These are phyloP conservation scores for Isabelozyma pseudorhagii DNA, from an alignment of 805 yeast genomes.

Conservation along the genomic window DNA sequence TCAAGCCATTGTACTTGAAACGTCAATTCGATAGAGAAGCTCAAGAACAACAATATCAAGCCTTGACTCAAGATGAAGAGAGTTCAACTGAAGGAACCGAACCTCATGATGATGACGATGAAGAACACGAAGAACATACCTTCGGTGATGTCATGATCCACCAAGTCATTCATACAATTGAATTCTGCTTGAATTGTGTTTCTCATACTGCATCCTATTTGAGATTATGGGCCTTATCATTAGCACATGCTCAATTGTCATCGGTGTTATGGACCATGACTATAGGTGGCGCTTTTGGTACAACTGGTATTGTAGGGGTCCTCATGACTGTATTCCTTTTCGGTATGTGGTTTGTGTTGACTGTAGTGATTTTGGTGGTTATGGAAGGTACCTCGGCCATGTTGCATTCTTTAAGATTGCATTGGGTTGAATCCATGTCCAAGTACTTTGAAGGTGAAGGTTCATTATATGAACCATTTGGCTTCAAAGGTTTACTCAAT, in stretches of 20 bases:
- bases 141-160: slow-evolving; percentile 73
- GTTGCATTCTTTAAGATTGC: slow-evolving; percentile 73
- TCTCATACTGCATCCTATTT: slow-evolving; percentile 78
- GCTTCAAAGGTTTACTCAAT: slow-evolving; percentile 28
- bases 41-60: slow-evolving; percentile 51
- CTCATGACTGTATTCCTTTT: slow-evolving; percentile 58
- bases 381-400: slow-evolving; percentile 88
- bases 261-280: slow-evolving; percentile 78
- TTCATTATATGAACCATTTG: slow-evolving; percentile 61
- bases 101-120: slow-evolving; percentile 27
- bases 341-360: slow-evolving; percentile 73
- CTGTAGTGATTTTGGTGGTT: slow-evolving; percentile 64
- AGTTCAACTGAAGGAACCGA: slow-evolving; percentile 18
- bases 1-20: slow-evolving; percentile 58
- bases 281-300: slow-evolving; percentile 57
- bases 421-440: slow-evolving; percentile 83
- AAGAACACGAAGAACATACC: slow-evolving; percentile 30
- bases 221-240: slow-evolving; percentile 74
- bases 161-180: slow-evolving; percentile 79
- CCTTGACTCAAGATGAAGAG: slow-evolving; percentile 25
- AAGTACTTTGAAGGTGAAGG: slow-evolving; percentile 80
- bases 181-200: slow-evolving; percentile 75
- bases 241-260: slow-evolving; percentile 78
- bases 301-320: slow-evolving; percentile 53
- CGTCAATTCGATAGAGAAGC: slow-evolving; percentile 51